A percentile compares a stretch with the other conserved stretches of the same genome.
phyloP scores from a whole-genome alignment of 768 basidiomycete genomes.

The Kwoniella europaea region DNA sequence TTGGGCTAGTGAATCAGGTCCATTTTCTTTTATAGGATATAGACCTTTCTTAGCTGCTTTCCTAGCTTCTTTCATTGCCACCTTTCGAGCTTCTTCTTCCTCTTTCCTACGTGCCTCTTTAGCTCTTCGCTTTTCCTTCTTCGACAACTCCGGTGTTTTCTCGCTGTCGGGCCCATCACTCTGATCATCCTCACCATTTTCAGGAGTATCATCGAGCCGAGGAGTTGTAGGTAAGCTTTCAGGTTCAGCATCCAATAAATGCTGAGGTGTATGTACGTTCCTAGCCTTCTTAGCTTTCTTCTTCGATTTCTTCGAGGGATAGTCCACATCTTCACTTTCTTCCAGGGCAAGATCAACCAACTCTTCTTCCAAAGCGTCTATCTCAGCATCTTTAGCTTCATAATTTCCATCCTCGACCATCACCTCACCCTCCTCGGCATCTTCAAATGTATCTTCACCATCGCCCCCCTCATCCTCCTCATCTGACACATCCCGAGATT shows the following conservation, averaged over 20 bases:
- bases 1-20: conserved; percentile 17
- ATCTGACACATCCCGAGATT: conserved; percentile 19
- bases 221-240: conserved; percentile 13
- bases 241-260: conserved; percentile 6
- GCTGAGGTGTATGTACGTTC: conserved; percentile 12
- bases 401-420: conserved; percentile 14
- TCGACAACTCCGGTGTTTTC: conserved; percentile 62
- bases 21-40: background rate
- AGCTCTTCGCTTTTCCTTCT: conserved; percentile 79
- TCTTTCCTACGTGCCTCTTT: conserved; percentile 74
- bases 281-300: conserved; percentile 23
- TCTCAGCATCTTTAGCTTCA: conserved; percentile 14
- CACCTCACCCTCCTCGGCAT: conserved; percentile 23
- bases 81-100: conserved; percentile 52
- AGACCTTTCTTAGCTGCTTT: conserved; percentile 26
- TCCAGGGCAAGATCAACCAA: conserved; percentile 20
- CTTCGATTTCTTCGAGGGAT: conserved; percentile 20
- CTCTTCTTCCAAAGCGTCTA: conserved; percentile 16
- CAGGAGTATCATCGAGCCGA: conserved; percentile 33
- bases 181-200: conserved; percentile 25
- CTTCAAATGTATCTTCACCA: conserved; percentile 27
- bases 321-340: conserved; percentile 25
- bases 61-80: conserved; percentile 29
- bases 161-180: conserved; percentile 1
- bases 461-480: conserved; percentile 37